phyloP scores from a whole-genome alignment of 2,329 filamentous ascomycete genomes.

The Pestalotiopsis sp. region DNA sequence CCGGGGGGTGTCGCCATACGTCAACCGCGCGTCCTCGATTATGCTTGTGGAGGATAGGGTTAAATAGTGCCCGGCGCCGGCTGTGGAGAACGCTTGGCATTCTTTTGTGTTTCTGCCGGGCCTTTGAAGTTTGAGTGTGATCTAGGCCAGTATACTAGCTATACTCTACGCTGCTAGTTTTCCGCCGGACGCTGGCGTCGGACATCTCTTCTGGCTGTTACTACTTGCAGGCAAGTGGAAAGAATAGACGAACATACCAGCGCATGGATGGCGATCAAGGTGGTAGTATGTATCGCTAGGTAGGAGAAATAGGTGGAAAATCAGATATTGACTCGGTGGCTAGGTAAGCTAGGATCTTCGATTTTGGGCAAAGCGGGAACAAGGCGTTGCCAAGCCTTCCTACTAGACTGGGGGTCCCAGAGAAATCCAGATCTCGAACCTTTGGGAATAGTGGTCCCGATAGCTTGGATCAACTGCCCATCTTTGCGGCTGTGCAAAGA shows the following conservation, averaged over 20 bases:
- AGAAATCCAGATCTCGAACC: not conserved
- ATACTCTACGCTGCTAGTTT: not conserved
- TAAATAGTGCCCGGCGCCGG: slow-evolving; percentile 10
- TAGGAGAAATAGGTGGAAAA: not conserved
- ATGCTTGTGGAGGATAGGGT: slow-evolving; percentile 13
- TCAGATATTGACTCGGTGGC: not conserved
- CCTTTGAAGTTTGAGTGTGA: not conserved
- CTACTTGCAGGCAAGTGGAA: no score
- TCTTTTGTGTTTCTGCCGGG: no score
- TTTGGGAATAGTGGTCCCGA: slow-evolving; percentile 1
- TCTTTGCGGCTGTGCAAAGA: not conserved
- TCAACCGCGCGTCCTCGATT: slow-evolving; percentile 5
- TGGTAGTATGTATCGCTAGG: not conserved
- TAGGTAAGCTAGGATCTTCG: not conserved
- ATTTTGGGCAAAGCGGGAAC: not conserved
- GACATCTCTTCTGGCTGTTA: no score
- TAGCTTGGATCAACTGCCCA: not conserved
- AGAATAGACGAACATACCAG: no score
- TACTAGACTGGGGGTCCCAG: not conserved
- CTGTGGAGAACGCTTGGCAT: not conserved
- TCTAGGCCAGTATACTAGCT: not conserved
- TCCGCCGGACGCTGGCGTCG: not conserved
- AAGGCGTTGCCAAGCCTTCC: not conserved
- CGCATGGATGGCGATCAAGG: no score
- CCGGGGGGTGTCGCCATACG: not conserved